Percentiles rank a stretch among this genome's conserved stretches.
Conservation (phyloP, 768 basidiomycete genomes). For the Macrolepiota dolichaula region DNA sequence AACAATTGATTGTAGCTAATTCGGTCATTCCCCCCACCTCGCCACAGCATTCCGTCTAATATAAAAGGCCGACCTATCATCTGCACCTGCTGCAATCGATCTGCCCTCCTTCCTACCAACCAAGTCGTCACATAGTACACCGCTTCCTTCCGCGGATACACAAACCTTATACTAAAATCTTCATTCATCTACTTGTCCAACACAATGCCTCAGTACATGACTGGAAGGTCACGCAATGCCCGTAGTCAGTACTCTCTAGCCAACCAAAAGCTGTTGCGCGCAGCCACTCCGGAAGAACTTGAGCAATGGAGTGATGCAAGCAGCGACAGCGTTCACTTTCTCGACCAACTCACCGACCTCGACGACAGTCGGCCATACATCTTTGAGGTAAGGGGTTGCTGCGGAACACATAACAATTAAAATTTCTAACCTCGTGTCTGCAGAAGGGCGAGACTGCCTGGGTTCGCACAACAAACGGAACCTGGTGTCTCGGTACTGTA, state of each 20-base stretch:
- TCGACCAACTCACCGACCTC: conserved; percentile 29
- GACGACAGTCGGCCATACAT: conserved; percentile 9
- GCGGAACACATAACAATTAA: conserved; percentile 3
- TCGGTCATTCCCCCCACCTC: conserved; percentile 1
- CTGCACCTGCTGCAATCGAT: conserved; percentile 4
- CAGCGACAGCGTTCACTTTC: conserved; percentile 27
- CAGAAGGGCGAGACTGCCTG: conserved; percentile 50
- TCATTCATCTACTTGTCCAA: conserved; percentile 5
- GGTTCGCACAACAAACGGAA: conserved; percentile 46
- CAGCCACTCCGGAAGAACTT: conserved; percentile 31
- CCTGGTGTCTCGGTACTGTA: conserved; percentile 51
- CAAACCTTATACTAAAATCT: background rate
- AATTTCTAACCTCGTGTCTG: conserved; percentile 8
- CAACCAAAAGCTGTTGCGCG: conserved; percentile 23
- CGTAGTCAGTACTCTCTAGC: conserved; percentile 7
- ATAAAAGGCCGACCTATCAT: conserved; percentile 9
- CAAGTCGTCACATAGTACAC: background rate
- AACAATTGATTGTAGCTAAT: conserved; percentile 12
- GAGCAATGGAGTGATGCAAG: conserved; percentile 33
- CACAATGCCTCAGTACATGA: conserved; percentile 12
- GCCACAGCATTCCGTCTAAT: conserved; percentile 9
- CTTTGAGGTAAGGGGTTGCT: conserved; percentile 11
- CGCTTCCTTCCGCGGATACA: background rate
- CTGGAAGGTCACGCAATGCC: conserved; percentile 7
- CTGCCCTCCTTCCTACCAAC: conserved; percentile 7